Base-by-base conservation (phyloP, 2,329 filamentous ascomycete genomes). In the Alternaria angustiovoidea region DNA sequence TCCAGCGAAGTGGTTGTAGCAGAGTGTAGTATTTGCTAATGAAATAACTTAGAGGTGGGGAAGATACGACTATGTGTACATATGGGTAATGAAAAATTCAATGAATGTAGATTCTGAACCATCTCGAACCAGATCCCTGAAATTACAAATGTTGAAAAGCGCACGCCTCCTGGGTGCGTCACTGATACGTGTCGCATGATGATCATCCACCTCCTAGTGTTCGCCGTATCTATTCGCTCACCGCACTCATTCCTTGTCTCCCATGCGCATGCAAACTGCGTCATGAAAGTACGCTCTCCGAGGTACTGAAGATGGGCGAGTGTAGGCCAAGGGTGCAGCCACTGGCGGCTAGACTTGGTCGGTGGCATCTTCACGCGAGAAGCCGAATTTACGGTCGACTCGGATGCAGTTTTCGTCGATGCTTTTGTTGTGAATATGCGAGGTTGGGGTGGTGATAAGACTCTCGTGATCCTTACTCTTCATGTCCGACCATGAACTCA, bases 381-480 rank as follows among this genome's bases (percentile, higher is more conserved):
- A 60, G 7, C 61, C 60, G 58, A 72, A 75, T 53, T 73, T 69
- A 28, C 58, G 61, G 34, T 66, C 65, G 11, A 73, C 59, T 7
- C 67, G 61, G 24, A 75, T 75, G 11, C 51, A 61, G 12, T 67
- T 59, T 7, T 64, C 60, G 16, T 57, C 57, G 39, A 52, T 41
- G 30, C 36, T 60, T 49, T 52, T 58, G 47, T 59, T 54, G 18
- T 51, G 56, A 6, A 32, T n/a, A 24, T 53, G 32, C 44, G 54
- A 51, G 5, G 9, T 20, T 14, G 63, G 58, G n/a, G 32, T 58
- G 12, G 41, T 51, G 3, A 62, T 16, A n/a, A 41, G 57, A 44
- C 57, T 65, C 9, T 67, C 63, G 14, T 62, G 59, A 7, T 70
- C 65, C 41, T 68, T 70, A 49, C 58, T 47, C 47, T 61, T 70